Base-by-base conservation (phyloP, 192 early-diverging fungal genomes). In the Backusella parvicylindrica region DNA sequence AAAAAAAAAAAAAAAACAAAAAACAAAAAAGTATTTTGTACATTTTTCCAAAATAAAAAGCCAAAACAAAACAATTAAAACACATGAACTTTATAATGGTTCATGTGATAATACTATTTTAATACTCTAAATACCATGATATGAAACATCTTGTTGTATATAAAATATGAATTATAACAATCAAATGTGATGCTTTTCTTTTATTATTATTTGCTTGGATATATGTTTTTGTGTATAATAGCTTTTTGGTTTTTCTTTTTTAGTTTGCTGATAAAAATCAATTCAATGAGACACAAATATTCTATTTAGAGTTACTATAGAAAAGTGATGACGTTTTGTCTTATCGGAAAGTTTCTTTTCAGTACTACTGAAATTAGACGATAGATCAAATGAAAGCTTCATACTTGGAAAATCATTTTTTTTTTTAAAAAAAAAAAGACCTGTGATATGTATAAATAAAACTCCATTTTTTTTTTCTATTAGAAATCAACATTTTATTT, bases 31-130 rank as follows among this genome's bases (percentile, higher is more conserved):
- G 53, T 60, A 60, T 60, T 28, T 28, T 60, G 53, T 60, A 60
- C 53, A 60, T 60, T 60, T 60, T 60, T 60, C 26, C 53, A 60
- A 60, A 23, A 38, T 9, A 60, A 56, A 56, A 56, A 56, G 21
- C 43, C 53, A 60, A 60, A 60, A 60, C 53, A 60, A 60, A 60
- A 60, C 53, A 60, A 60, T n/a, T 23, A 60, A 60, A 60, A 60
- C 53, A 60, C 53, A 60, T 60, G 53, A 60, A 60, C 53, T 60
- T 60, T 13, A 60, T 26, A n/a, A n/a, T n/a, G 26, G 13, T 60
- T 60, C 53, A 60, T 60, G 53, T 60, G 53, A 60, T 60, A 60
- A 60, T 60, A 60, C 50, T 53, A 4, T 60, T 28, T 28, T 28
- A 60, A 28, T 60, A n/a, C n/a, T n/a, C n/a, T 28, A 60, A 60